A percentile compares a stretch with the other conserved stretches of the same genome.
These are phyloP conservation scores for Delphinella strobiligena DNA, from an alignment of 2,329 filamentous ascomycete species.

Conservation along the genomic window DNA sequence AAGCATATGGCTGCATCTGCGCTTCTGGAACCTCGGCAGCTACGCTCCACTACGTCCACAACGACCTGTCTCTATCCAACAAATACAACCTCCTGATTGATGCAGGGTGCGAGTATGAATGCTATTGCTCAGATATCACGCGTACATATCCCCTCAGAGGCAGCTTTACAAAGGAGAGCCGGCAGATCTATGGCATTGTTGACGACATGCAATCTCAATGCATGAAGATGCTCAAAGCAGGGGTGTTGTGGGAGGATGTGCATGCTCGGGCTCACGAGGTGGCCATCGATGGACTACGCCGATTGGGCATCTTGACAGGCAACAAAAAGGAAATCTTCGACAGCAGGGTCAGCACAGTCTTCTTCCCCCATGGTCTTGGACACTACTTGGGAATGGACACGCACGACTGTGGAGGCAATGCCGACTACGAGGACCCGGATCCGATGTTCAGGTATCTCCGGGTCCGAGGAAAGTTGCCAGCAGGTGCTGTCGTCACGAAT, in stretches of 20 bases:
- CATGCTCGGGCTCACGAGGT: slow-evolving; percentile 70
- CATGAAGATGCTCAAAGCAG: slow-evolving; percentile 59
- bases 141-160: slow-evolving; percentile 75
- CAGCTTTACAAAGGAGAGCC: slow-evolving; percentile 56
- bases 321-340: slow-evolving; percentile 38
- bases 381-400: slow-evolving; percentile 43
- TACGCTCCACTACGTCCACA: slow-evolving; percentile 78
- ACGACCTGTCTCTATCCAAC: slow-evolving; percentile 54
- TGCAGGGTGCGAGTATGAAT: slow-evolving; percentile 51
- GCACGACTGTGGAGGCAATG: slow-evolving; percentile 37
- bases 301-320: slow-evolving; percentile 62
- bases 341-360: slow-evolving; percentile 33
- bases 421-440: slow-evolving; percentile 55
- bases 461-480: slow-evolving; percentile 62
- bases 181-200: slow-evolving; percentile 52
- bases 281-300: slow-evolving; percentile 66
- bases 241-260: slow-evolving; percentile 68
- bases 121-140: slow-evolving; percentile 53
- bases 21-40: slow-evolving; percentile 70
- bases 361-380: slow-evolving; percentile 40
- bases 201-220: slow-evolving; percentile 75
- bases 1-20: slow-evolving; percentile 80
- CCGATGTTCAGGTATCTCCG: slow-evolving; percentile 78
- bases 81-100: slow-evolving; percentile 77
- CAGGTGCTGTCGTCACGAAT: slow-evolving; percentile 78